Percentiles rank a stretch among this genome's conserved stretches.
These are phyloP conservation scores for Chloroidium sp. DNA, from an alignment of 163 green algal species.

Conservation along the genomic window DNA sequence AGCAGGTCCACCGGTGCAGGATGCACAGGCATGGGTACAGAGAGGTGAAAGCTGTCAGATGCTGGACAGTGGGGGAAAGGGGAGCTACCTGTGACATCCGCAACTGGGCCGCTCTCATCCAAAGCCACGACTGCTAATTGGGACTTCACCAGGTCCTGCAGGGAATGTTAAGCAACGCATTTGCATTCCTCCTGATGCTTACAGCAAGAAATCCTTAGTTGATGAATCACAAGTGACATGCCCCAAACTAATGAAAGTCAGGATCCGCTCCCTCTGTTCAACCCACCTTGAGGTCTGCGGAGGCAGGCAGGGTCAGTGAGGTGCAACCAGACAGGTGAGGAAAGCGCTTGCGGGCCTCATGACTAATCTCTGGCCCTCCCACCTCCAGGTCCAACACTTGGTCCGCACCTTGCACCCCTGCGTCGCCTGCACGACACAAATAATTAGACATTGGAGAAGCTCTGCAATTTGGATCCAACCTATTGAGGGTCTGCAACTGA, in stretches of 20 bases:
- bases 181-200: too few relatives aligned
- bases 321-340: constrained; percentile 56
- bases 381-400: background rate
- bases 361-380: constrained; percentile 3
- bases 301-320: constrained; percentile 27
- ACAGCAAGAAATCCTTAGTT: too few relatives aligned
- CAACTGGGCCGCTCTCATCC: constrained; percentile 15
- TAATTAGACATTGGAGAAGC: too few relatives aligned
- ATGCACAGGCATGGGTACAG: too few relatives aligned
- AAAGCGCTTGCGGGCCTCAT: constrained; percentile 19
- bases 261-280: too few relatives aligned
- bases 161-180: background rate
- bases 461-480: too few relatives aligned
- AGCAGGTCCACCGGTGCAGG: too few relatives aligned
- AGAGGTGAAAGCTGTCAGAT: too few relatives aligned
- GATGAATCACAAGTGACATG: too few relatives aligned
- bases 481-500: too few relatives aligned
- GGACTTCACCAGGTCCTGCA: constrained; percentile 22
- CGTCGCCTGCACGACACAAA: background rate
- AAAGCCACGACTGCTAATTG: constrained; percentile 37
- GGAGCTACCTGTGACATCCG: constrained; percentile 43
- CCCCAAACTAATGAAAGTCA: too few relatives aligned
- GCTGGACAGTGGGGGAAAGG: background rate
- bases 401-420: background rate
- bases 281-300: too few relatives aligned